A percentile compares a stretch with the other conserved stretches of the same genome.
phyloP scores from a whole-genome alignment of 1,284 basidiomycete genomes.

The Ceratobasidium sp. region DNA sequence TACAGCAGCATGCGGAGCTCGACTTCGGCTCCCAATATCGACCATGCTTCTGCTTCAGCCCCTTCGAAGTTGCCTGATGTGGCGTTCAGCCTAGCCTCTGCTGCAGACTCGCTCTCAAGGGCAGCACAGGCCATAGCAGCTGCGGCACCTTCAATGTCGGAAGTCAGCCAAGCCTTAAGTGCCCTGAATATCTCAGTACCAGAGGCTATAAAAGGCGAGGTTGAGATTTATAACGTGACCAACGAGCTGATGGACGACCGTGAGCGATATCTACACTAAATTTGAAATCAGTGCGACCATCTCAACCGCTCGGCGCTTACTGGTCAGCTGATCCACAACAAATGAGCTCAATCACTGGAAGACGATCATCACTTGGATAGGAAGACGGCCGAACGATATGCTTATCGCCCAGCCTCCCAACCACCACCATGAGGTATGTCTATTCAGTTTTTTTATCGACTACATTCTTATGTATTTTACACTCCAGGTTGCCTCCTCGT shows the following conservation, averaged over 20 bases:
- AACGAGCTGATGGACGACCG: too few relatives aligned
- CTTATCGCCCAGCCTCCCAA: constrained; percentile 28
- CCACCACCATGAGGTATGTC: constrained; percentile 38
- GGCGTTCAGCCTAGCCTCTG: constrained; percentile 2
- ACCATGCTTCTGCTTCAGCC: background rate
- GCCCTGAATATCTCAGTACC: background rate
- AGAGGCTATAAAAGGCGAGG: background rate
- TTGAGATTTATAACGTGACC: too few relatives aligned
- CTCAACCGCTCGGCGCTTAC: constrained; percentile 6
- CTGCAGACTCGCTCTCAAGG: constrained; percentile 12
- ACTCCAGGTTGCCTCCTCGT: constrained; percentile 48
- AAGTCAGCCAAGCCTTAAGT: background rate
- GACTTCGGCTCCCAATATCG: background rate
- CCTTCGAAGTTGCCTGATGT: background rate
- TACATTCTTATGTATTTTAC: background rate
- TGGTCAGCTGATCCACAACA: constrained; percentile 4
- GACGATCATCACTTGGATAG: constrained; percentile 20
- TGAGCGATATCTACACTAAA: too few relatives aligned
- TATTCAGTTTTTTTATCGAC: background rate
- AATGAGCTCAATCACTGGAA: constrained; percentile 11
- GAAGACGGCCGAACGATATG: constrained; percentile 27
- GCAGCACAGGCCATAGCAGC: constrained; percentile 23
- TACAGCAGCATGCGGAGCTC: background rate
- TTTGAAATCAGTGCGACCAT: background rate
- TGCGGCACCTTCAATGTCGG: constrained; percentile 21